Evolutionary conservation across 495 filamentous ascomycete genomes (phyloP), one percentile per base, ranked within the genome.

Genomic region (Xylaria sp.): DNA sequence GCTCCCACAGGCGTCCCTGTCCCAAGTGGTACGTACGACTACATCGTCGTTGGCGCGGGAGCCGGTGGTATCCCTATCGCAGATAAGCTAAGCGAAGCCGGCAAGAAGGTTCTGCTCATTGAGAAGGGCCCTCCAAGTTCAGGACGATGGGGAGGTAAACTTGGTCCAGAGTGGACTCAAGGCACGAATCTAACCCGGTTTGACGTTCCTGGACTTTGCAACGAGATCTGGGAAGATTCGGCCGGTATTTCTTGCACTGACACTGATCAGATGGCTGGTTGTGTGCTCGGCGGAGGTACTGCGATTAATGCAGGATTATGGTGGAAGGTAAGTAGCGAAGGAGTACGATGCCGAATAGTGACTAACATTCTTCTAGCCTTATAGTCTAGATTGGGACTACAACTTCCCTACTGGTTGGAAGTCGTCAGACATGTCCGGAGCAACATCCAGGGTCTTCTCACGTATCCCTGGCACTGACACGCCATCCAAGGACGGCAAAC

Each of bases 161-260:
- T 85, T 71, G 86, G 84, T 71, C 90, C 90, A 37, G 84, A 86
- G 37, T 91, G 92, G 86, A 84, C 93, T 24, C 79, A 84, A 50
- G 89, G 89, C 48, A 89, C 89, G 48, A 87, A 87, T 61, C 82
- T 95, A 58, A 93, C 92, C 48, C 86, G 90, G 40, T 93, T 93
- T 74, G 92, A 95, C 76, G 87, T 94, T n/a, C 92, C 92, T 5
- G 92, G 92, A 68, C 86, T 94, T 63, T 92, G 89, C 80, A 92
- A 89, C 76, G 86, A 90, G 77, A 91, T 91, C 71, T 93, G 87
- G 87, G 82, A 82, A 48, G 86, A 89, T 74, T 89, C 87, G 21
- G 81, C 80, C 31, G 91, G 85, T 67, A 88, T 90, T 80, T 84
- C 88, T 61, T 93, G 92, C 80, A 85, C 85, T 1, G 90, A 94